Base-by-base conservation (phyloP, 2,329 filamentous ascomycete species). In the Sarocladium brachiariae region DNA sequence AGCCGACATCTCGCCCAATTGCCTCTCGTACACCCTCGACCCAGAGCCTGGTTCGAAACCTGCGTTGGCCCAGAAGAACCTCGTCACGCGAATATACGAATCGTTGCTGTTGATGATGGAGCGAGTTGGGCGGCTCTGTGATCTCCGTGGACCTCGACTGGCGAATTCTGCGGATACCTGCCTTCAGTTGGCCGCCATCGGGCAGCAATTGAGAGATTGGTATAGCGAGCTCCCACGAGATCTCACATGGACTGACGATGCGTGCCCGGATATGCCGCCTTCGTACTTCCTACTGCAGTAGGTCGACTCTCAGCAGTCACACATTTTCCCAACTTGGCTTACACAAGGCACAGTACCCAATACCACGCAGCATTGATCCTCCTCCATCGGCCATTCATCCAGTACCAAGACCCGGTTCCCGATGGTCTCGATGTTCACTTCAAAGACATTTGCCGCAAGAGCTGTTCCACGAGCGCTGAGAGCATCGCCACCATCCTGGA, bases 1-100 rank as follows among this genome's bases (percentile, higher is more conserved):
- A n/a, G 23, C 53, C 30, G 55, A 56, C 50, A 54, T 56, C 13
- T 52, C 55, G 25, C 34, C 54, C 11, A 43, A 39, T 46, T 52
- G 51, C 35, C 39, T 49, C 13, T 43, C 53, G 18, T 41, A 41
- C 19, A 38, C 51, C 21, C 45, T 49, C 13, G 34, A 39, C 11
- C 47, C 24, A 4, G 37, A 53, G 50, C 24, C 37, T 1, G 31
- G 37, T n/a, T 54, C 53, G 23, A 41, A 49, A 19, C 53, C 51
- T 3, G 46, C 46, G 37, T 51, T 45, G 18, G 48, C 47, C 3
- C 46, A 53, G 25, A 51, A 51, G 51, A 52, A 54, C 2, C 16
- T 53, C 5, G 52, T 49, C 10, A 56, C 53, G 18, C 37, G 54
- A n/a, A 53, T 56, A 23, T 56, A 55, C 43, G 55, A 55, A 49